Evolutionary conservation across 352 stramenopile genomes (phyloP).

Genomic region (Globisporangium iwayamae): DNA sequence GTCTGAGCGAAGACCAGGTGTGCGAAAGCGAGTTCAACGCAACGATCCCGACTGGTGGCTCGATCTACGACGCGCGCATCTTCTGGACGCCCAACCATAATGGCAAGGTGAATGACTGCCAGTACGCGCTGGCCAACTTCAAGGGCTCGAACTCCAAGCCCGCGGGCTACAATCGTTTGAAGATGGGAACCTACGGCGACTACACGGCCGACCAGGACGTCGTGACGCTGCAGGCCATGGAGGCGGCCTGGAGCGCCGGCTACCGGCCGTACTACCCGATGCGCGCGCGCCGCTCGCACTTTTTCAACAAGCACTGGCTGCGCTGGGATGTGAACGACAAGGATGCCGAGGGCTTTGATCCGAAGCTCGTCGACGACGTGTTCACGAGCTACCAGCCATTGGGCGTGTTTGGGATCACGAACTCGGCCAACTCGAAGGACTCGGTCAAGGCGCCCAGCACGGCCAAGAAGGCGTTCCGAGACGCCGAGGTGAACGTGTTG

Average conservation of each 20-base stretch:
- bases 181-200: slow-evolving; percentile 26
- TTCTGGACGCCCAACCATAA: slow-evolving; percentile 48
- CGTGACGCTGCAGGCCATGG: slow-evolving; percentile 53
- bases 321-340: slow-evolving; percentile 42
- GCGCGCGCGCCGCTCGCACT: slow-evolving; percentile 44
- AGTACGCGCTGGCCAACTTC: slow-evolving; percentile 64
- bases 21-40: slow-evolving; percentile 28
- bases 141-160: slow-evolving; percentile 24
- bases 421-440: slow-evolving; percentile 18
- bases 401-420: slow-evolving; percentile 44
- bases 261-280: slow-evolving; percentile 78
- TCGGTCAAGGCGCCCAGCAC: slow-evolving; percentile 19
- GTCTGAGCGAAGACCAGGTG: slow-evolving; percentile 15
- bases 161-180: slow-evolving; percentile 24
- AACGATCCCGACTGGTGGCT: slow-evolving; percentile 24
- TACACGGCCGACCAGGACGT: slow-evolving; percentile 29
- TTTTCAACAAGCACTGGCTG: slow-evolving; percentile 71
- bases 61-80: slow-evolving; percentile 38
- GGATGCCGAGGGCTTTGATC: slow-evolving; percentile 34
- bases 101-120: slow-evolving; percentile 53
- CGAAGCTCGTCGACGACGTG: slow-evolving; percentile 27
- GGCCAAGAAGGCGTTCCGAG: slow-evolving; percentile 24
- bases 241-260: slow-evolving; percentile 30
- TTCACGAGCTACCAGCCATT: slow-evolving; percentile 60
- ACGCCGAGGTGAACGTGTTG: slow-evolving; percentile 15